These are phyloP conservation scores for Abrus precatorius DNA, from an alignment of 306 rosid species.

Conservation along the genomic window DNA sequence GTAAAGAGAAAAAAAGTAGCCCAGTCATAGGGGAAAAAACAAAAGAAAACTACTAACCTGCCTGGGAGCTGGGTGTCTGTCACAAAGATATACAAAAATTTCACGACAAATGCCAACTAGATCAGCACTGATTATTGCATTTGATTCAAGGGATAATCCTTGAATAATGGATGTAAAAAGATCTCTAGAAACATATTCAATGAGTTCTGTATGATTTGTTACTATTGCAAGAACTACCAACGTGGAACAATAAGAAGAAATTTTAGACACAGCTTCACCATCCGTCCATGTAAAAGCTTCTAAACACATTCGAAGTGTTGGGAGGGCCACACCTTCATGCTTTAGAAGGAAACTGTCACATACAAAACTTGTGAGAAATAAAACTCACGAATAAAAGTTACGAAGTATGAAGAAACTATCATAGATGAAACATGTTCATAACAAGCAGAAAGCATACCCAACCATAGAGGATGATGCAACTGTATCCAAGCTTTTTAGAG, in stretches of 20 bases:
- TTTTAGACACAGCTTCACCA: constrained; percentile 83
- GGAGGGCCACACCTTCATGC: constrained; percentile 79
- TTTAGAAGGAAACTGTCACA: constrained; percentile 82
- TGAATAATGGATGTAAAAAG: constrained; percentile 84
- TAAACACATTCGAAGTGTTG: constrained; percentile 73
- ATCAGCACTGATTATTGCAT: constrained; percentile 90
- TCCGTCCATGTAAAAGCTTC: constrained; percentile 92
- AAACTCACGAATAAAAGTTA: constrained; percentile 25
- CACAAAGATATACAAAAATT: constrained; percentile 81
- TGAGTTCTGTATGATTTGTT: constrained; percentile 73
- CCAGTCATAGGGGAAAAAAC: background rate
- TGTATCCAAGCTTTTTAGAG: constrained; percentile 79
- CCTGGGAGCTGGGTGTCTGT: constrained; percentile 89
- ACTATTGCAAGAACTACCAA: constrained; percentile 68
- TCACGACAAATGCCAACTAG: constrained; percentile 90
- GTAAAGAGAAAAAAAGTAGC: background rate
- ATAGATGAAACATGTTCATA: constrained; percentile 41
- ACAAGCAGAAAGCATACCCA: constrained; percentile 71
- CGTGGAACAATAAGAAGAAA: constrained; percentile 75
- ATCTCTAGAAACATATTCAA: constrained; percentile 81
- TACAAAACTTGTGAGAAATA: constrained; percentile 30
- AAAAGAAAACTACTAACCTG: constrained; percentile 68
- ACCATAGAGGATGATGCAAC: constrained; percentile 80
- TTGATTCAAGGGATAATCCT: constrained; percentile 92
- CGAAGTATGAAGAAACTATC: constrained; percentile 29